Percentiles rank a stretch among this genome's conserved stretches.
phyloP scores from a whole-genome alignment of 768 basidiomycete species.

The Heimioporus sp. region DNA sequence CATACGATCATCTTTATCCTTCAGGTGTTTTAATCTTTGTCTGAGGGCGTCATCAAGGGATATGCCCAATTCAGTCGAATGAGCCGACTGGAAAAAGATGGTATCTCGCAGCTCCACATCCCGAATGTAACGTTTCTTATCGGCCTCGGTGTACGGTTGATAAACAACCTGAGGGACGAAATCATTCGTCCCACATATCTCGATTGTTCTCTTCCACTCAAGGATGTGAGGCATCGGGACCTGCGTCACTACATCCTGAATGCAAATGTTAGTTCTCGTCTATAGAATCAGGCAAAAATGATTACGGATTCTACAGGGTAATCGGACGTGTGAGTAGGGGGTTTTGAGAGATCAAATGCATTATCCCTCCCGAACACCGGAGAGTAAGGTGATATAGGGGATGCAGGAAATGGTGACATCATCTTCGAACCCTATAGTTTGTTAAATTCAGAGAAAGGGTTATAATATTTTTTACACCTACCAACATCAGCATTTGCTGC shows the following conservation, averaged over 20 bases:
- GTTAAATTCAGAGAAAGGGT: background rate
- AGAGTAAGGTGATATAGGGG: slow-evolving; percentile 12
- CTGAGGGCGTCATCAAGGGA: slow-evolving; percentile 61
- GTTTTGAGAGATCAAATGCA: background rate
- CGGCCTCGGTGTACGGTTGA: slow-evolving; percentile 73
- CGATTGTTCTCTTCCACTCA: slow-evolving; percentile 23
- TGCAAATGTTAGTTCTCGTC: background rate
- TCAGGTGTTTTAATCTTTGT: slow-evolving; percentile 54
- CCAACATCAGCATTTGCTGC: slow-evolving; percentile 1
- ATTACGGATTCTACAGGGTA: slow-evolving; percentile 11
- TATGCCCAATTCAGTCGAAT: slow-evolving; percentile 59
- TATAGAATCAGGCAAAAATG: background rate
- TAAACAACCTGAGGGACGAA: slow-evolving; percentile 74
- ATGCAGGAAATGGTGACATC: slow-evolving; percentile 3
- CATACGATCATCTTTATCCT: slow-evolving; percentile 60
- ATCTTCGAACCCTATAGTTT: slow-evolving; percentile 12
- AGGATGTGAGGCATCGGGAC: slow-evolving; percentile 23
- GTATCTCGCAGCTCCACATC: slow-evolving; percentile 63
- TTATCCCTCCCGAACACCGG: slow-evolving; percentile 1
- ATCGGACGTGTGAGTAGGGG: background rate
- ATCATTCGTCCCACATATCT: slow-evolving; percentile 33
- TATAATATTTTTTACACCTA: slow-evolving; percentile 1
- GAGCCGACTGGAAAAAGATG: slow-evolving; percentile 57
- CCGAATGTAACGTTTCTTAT: slow-evolving; percentile 73
- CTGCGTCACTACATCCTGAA: slow-evolving; percentile 22